Evolutionary conservation across 2,329 filamentous ascomycete species (phyloP).

Genomic region (Colletotrichum sp.): DNA sequence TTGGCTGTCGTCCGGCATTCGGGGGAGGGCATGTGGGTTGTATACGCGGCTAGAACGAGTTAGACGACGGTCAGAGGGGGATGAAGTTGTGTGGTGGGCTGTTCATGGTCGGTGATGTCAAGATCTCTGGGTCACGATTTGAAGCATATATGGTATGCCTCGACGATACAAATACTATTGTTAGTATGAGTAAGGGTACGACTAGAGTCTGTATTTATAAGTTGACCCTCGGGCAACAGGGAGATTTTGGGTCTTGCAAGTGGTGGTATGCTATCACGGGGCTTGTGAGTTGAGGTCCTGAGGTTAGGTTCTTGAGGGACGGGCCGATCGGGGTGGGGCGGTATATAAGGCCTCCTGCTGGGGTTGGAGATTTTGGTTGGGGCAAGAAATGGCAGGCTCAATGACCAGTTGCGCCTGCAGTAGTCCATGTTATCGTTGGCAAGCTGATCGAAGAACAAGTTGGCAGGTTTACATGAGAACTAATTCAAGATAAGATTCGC

Average conservation of each 20-base stretch:
- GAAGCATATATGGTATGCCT: too few species aligned
- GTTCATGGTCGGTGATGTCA: neutral
- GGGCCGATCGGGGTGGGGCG: neutral
- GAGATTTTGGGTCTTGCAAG: neutral
- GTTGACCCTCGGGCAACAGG: too few species aligned
- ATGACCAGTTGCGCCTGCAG: neutral
- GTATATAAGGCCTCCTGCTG: neutral
- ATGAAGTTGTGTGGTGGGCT: neutral
- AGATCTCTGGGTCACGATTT: rapidly evolving
- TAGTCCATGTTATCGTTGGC: neutral
- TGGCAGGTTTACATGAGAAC: too few species aligned
- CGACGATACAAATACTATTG: too few species aligned
- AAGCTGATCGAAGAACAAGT: neutral
- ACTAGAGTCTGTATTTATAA: neutral
- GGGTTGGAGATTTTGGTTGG: neutral
- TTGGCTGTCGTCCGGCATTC: rapidly evolving
- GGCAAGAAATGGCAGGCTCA: neutral
- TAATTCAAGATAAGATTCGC: too few species aligned
- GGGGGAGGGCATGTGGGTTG: neutral
- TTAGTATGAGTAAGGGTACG: too few species aligned
- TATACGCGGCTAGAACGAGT: neutral
- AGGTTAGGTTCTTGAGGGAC: neutral
- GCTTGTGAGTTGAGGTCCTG: neutral
- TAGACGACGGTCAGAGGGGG: neutral
- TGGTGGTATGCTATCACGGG: neutral